Evolutionary conservation across 1,284 basidiomycete genomes (phyloP), one percentile per base, ranked within the genome.

Genomic region (Ustilago nuda): DNA sequence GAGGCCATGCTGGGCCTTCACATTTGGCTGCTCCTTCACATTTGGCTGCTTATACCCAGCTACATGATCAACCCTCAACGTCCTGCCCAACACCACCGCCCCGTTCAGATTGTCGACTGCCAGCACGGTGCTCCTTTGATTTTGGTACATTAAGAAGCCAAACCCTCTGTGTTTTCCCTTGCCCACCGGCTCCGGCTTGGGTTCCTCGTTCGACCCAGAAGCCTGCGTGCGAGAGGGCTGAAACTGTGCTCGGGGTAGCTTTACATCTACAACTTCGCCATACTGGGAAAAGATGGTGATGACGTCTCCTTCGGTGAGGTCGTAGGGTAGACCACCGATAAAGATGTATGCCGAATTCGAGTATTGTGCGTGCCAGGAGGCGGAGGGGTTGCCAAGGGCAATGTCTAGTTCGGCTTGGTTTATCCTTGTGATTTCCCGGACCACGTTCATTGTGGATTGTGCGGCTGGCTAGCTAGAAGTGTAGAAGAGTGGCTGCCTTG

Each of bases 101-200:
- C 97, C 97, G 84, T 98, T 98, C 86, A 99, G 90, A 87, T 99
- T 99, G 88, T 99, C 97, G 74, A 99, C 96, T 6, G 97, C 97
- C 43, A 99, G 89, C 58, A 98, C 87, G 4, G 97, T 99, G 64
- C 93, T 95, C 53, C 94, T 90, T 87, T 99, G 97, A 87, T 99
- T 95, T 87, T 97, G 94, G 87, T 98, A 99, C 95, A 99, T 98
- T 72, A 99, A 88, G 87, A 98, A 99, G 3, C 91, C 95, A 85
- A 99, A 99, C 0, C 97, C 97, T 80, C 89, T 91, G 4, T 81
- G 76, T 46, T 78, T 76, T 4, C 72, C 73, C 36, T 65, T 72
- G 2, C 64, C 60, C 39, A 46, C 48, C 27, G 17, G 53, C n/a
- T 55, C 52, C 51, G 46, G 37, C 23, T 17, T 19, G 12, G 32